phyloP scores from a whole-genome alignment of 2,329 filamentous ascomycete genomes.

The Botrytis fragariae region DNA sequence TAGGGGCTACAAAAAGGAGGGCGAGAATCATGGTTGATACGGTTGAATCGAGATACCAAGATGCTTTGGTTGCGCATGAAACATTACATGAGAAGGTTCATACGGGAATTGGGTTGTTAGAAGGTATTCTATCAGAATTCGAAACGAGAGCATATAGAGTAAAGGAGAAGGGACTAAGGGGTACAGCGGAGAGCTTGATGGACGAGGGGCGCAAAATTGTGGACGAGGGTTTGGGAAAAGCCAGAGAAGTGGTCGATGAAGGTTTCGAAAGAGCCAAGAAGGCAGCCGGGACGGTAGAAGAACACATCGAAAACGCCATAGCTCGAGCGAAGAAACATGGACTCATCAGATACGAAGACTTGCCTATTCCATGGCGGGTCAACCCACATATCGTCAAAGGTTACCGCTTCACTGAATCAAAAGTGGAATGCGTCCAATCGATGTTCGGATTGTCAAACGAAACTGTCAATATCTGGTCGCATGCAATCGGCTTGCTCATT shows the following conservation, averaged over 20 bases:
- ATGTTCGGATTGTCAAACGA: slow-evolving; percentile 88
- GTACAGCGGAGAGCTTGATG: slow-evolving; percentile 68
- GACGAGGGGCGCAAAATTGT: slow-evolving; percentile 77
- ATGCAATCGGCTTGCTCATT: slow-evolving; percentile 82
- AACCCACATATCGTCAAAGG: slow-evolving; percentile 91
- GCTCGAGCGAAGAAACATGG: slow-evolving; percentile 72
- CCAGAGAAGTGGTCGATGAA: slow-evolving; percentile 74
- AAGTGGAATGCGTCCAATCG: slow-evolving; percentile 82
- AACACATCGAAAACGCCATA: slow-evolving; percentile 79
- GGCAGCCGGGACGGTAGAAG: slow-evolving; percentile 77
- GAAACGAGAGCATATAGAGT: slow-evolving; percentile 79
- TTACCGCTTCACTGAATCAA: slow-evolving; percentile 91
- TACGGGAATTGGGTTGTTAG: slow-evolving; percentile 81
- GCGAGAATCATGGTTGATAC: slow-evolving; percentile 91
- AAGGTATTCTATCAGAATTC: slow-evolving; percentile 80
- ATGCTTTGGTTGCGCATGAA: slow-evolving; percentile 78
- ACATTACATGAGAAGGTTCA: slow-evolving; percentile 89
- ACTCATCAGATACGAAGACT: slow-evolving; percentile 82
- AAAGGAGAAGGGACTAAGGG: slow-evolving; percentile 71
- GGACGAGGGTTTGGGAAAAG: slow-evolving; percentile 73
- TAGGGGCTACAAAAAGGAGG: slow-evolving; percentile 80
- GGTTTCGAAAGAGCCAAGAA: slow-evolving; percentile 78
- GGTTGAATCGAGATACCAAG: slow-evolving; percentile 81
- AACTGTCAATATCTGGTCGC: slow-evolving; percentile 96
- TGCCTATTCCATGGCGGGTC: slow-evolving; percentile 88